Evolutionary conservation across 371 early-diverging fungal species (phyloP), one percentile per base, ranked within the genome.

Genomic region (Rhizopus arrhizus): DNA sequence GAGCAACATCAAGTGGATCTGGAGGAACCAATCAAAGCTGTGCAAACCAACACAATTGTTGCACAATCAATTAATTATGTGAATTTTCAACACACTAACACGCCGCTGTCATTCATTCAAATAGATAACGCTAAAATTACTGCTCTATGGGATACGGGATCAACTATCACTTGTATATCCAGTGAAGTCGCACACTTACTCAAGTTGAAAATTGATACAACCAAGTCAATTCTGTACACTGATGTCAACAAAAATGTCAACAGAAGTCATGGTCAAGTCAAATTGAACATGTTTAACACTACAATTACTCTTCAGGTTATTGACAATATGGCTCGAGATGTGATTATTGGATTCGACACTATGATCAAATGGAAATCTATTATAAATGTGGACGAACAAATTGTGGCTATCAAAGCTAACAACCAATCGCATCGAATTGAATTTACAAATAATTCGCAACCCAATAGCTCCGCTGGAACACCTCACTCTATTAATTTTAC

Each of bases 111-210:
- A 28, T 15, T 7, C 3, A 3, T 46, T 6, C 2, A 15, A n/a
- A 56, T 42, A 2, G 6, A 56, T 4, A 43, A 56, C 10, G 32
- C 35, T n/a, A 11, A 11, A 22, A 33, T 22, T 4, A 12, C 32
- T 15, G 42, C 15, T 45, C 15, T 57, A 22, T 48, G 57, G 57
- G 57, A 57, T 57, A 47, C 57, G 34, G 57, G 57, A 22, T 46
- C 57, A 11, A 29, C 33, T 5, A 47, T 57, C 11, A 36, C 16
- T 22, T 46, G 57, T 47, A 36, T 47, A 5, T 15, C 12, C 22
- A 33, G 36, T 8, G 28, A 42, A 3, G 6, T 33, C 5, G 5
- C 13, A 3, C 4, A 12, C 2, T 38, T 29, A 13, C 16, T 55
- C 12, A n/a, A 35, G 41, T 3, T 43, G n/a, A 6, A 2, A 4